Evolutionary conservation across 192 early-diverging fungal species (phyloP).

Genomic region (Backusella westeae): DNA sequence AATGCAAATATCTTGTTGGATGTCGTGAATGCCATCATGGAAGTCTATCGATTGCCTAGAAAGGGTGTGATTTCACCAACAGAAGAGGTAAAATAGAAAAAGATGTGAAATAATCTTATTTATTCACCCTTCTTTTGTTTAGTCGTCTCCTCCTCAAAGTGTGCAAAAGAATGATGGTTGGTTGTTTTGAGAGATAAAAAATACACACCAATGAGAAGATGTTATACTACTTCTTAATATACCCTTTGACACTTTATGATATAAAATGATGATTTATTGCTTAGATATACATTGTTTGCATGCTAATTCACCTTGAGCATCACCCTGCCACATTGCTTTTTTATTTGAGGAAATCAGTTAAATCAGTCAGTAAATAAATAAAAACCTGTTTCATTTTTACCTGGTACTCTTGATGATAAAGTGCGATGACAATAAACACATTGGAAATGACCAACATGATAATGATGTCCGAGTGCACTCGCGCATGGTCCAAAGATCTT

Average conservation of each 20-base stretch:
- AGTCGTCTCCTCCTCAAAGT: neutral
- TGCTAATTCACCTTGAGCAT: neutral
- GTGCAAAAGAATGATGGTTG: neutral
- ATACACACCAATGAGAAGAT: too few species aligned
- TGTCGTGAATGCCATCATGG: neutral
- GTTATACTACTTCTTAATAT: neutral
- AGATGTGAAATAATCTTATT: neutral
- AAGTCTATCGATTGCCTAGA: neutral
- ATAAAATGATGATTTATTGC: neutral
- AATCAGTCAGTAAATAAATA: neutral
- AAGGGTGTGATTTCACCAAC: neutral
- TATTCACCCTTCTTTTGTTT: neutral
- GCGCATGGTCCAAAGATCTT: constrained; percentile 21
- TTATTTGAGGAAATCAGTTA: too few species aligned
- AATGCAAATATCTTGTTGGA: neutral
- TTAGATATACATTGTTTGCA: constrained; percentile 16
- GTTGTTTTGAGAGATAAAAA: neutral
- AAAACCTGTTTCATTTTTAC: neutral
- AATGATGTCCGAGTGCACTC: constrained; percentile 29
- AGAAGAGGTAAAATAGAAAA: neutral
- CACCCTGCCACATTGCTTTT: constrained; percentile 21
- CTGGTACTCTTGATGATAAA: constrained; percentile 33
- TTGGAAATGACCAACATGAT: constrained; percentile 33
- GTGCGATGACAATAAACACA: constrained; percentile 24
- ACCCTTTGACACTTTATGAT: neutral